Conservation (phyloP, 441 rosid genomes). For the Populus hybrid region DNA sequence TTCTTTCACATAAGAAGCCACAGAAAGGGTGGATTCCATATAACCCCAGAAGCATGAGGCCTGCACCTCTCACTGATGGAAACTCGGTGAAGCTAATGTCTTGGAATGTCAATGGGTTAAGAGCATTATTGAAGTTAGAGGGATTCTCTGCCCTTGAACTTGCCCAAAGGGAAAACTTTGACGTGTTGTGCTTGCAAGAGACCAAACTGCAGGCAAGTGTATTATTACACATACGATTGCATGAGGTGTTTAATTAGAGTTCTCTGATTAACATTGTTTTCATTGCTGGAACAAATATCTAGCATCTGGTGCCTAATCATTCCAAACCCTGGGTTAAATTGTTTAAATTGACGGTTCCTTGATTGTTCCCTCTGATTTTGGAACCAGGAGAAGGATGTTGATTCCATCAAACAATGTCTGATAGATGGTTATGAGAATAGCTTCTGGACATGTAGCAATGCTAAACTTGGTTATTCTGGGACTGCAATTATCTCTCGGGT, state of each 20-base stretch:
- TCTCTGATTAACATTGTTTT: neutral
- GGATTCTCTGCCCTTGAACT: slow-evolving; percentile 77
- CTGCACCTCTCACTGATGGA: slow-evolving; percentile 43
- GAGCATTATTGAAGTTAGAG: slow-evolving; percentile 70
- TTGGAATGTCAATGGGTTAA: slow-evolving; percentile 95
- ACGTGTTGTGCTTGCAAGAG: slow-evolving; percentile 90
- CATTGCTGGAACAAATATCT: neutral
- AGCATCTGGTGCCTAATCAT: neutral
- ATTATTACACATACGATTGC: neutral
- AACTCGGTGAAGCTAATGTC: slow-evolving; percentile 55
- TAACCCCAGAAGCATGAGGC: slow-evolving; percentile 81
- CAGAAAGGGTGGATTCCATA: slow-evolving; percentile 81
- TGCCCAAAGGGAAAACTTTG: slow-evolving; percentile 81
- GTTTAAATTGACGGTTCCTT: neutral
- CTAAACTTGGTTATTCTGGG: slow-evolving; percentile 98
- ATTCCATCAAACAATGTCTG: slow-evolving; percentile 60
- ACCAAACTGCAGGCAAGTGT: slow-evolving; percentile 83
- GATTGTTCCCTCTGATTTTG: slow-evolving; percentile 10
- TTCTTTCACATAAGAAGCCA: slow-evolving; percentile 91
- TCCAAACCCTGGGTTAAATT: neutral
- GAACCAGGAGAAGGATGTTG: slow-evolving; percentile 81
- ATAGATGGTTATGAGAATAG: slow-evolving; percentile 74
- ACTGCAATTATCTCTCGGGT: slow-evolving; percentile 96
- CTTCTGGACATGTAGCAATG: slow-evolving; percentile 88
- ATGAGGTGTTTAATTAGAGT: neutral